Base-by-base conservation (phyloP, 495 filamentous ascomycete species). In the Penicillium coprophilum region DNA sequence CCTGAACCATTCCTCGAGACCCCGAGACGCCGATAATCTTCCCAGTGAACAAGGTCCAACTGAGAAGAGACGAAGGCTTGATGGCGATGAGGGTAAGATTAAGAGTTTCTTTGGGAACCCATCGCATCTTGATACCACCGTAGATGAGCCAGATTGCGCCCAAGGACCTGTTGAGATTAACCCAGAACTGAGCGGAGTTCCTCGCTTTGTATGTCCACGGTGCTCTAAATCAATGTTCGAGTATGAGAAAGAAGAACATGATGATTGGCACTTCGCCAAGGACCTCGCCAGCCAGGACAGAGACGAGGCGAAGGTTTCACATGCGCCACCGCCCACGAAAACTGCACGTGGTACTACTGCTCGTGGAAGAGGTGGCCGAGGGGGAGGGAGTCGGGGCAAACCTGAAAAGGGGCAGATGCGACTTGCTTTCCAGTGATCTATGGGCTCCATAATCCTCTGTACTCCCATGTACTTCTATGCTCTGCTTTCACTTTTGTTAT, bases 231-330 rank as follows among this genome's bases (percentile, higher is more conserved):
- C 69, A 31, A 64, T 95, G 21, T 74, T 73, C 11, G 68, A 74
- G n/a, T 65, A 75, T 59, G 80, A 84, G 32, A 77, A 85, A 64
- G 80, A 84, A 50, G 91, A 89, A 74, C 94, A 98, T 66, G 80
- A 89, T 39, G 94, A 98, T 68, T 98, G 92, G 89, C 94, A 98
- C 75, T 90, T 96, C 71, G 94, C 94, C 39, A 91, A 89, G 76
- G 85, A 90, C 61, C 79, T 97, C 27, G 87, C 87, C 60, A 80
- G 83, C 7, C 79, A 91, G 58, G 80, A 84, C 45, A 74, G 69
- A 30, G 66, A 73, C 55, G 64, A 67, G 43, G 63, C 66, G 5
- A 64, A 58, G 20, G 59, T 41, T 36, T 65, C 58, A 17, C 72
- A 63, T n/a, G 56, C 62, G 34, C 53, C 56, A 43, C 52, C 52